Evolutionary conservation across 2,329 filamentous ascomycete genomes (phyloP), one percentile per base, ranked within the genome.

Genomic region (Phoma herbarum): DNA sequence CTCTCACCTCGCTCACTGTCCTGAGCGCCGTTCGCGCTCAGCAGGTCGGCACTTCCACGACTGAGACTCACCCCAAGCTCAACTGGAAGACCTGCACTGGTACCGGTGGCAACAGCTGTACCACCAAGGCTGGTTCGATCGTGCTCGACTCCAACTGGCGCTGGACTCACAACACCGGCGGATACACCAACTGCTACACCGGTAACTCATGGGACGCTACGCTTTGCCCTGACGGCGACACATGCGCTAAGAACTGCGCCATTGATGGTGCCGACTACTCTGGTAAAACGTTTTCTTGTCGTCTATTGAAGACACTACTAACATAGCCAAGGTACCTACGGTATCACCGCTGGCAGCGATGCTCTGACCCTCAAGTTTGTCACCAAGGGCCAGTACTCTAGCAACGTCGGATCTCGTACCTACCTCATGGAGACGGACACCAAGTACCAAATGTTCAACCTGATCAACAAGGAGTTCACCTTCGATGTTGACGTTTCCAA

Each of bases 361-460:
- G 75, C 81, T 58, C 77, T 88, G 64, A 83, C 77, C 67, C 77
- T 88, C 62, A 83, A 83, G 73, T 86, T 88, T 65, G 84, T 87
- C 63, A 87, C 84, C 61, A 79, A 84, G 67, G 78, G 80, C 66
- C 64, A 69, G 23, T 80, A 79, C 73, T 76, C 72, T 25, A 76
- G 66, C 62, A 79, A 79, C 65, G 69, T 79, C 44, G 78, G 78
- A 51, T 78, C 76, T 39, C 77, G 78, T 60, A 76, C 75, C 61
- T 80, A 79, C 68, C 69, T 80, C 52, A 76, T 80, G 74, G 77
- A 77, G 64, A 60, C 57, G 55, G 75, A 77, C 59, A 72, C 61
- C 65, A 77, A 77, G 67, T 79, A 79, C 68, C 71, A 78, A 66
- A 76, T 78, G 69, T 78, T 78, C 73, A 77, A 78, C 66, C 61